Conservation (phyloP, 805 yeast genomes). For the Scheffersomyces lignosus region DNA sequence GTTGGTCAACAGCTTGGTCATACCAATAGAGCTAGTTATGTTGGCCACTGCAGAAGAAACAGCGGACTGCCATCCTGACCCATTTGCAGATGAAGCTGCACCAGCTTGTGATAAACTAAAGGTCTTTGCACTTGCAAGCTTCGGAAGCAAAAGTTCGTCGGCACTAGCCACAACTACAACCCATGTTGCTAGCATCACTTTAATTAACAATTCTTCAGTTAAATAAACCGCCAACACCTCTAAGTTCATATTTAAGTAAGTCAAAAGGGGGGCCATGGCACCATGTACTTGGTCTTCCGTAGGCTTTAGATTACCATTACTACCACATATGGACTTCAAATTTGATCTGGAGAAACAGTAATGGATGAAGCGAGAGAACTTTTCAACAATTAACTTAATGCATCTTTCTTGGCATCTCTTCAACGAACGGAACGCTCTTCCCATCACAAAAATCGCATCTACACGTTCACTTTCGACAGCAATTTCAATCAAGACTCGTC, state of each 20-base stretch:
- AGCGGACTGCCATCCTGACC: slow-evolving; percentile 43
- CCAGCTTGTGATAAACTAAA: slow-evolving; percentile 16
- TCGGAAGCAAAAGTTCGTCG: slow-evolving; percentile 73
- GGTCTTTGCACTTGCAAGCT: slow-evolving; percentile 49
- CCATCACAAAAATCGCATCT: slow-evolving; percentile 80
- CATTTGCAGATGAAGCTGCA: slow-evolving; percentile 7
- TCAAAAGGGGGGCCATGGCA: slow-evolving; percentile 71
- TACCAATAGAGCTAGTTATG: slow-evolving; percentile 41
- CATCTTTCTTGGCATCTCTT: slow-evolving; percentile 65
- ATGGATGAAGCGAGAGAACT: slow-evolving; percentile 64
- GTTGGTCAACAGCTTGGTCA: slow-evolving; percentile 51
- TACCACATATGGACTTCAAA: slow-evolving; percentile 56
- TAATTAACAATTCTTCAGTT: slow-evolving; percentile 53
- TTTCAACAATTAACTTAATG: slow-evolving; percentile 67
- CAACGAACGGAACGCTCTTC: slow-evolving; percentile 68
- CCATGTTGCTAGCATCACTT: slow-evolving; percentile 83
- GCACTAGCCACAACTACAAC: slow-evolving; percentile 64
- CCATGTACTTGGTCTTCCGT: slow-evolving; percentile 53
- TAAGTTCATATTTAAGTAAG: slow-evolving; percentile 69
- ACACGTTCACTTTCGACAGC: slow-evolving; percentile 77
- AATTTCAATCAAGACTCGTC: slow-evolving; percentile 63
- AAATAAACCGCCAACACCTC: slow-evolving; percentile 60
- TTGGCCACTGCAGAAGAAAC: slow-evolving; percentile 51
- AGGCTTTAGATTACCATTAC: slow-evolving; percentile 43
- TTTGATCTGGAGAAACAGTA: slow-evolving; percentile 58